Percentiles rank a stretch among this genome's conserved stretches.
Evolutionary conservation across 768 basidiomycete species (phyloP).

Genomic region (Pisolithus sp.): DNA sequence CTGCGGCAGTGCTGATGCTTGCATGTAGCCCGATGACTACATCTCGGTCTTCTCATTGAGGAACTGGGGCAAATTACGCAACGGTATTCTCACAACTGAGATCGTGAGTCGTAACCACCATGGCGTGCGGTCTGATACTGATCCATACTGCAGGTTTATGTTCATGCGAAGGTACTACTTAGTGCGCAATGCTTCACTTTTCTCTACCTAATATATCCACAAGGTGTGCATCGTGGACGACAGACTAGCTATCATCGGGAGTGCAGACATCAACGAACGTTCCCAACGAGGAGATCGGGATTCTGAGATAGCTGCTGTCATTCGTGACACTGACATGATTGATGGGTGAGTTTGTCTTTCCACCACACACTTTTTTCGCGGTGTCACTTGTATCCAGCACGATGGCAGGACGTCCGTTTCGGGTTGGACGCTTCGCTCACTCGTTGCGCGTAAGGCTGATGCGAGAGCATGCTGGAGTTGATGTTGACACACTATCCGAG

Average conservation of each 20-base stretch:
- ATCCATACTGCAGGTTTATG: conserved; percentile 58
- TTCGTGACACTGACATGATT: conserved; percentile 96
- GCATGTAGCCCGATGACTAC: conserved; percentile 80
- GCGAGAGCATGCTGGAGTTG: conserved; percentile 93
- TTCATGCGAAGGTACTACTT: conserved; percentile 68
- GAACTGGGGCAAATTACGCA: conserved; percentile 88
- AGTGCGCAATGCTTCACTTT: background rate
- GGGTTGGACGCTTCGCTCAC: conserved; percentile 96
- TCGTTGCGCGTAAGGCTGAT: conserved; percentile 88
- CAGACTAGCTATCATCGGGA: conserved; percentile 87
- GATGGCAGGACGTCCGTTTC: conserved; percentile 92
- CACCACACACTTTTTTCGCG: background rate
- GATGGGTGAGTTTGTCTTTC: conserved; percentile 52
- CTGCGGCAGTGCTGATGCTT: background rate
- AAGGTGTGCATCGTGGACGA: conserved; percentile 83
- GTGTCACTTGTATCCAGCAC: conserved; percentile 39
- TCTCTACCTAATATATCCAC: background rate
- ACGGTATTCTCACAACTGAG: conserved; percentile 80
- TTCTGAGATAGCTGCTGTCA: conserved; percentile 88
- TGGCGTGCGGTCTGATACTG: conserved; percentile 2
- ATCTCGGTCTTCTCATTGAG: conserved; percentile 87
- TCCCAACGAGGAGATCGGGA: conserved; percentile 94
- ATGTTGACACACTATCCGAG: conserved; percentile 83
- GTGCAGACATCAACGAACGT: conserved; percentile 96
- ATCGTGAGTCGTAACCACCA: conserved; percentile 42